Conservation (phyloP, 805 yeast species). For the Pichia deserticola region DNA sequence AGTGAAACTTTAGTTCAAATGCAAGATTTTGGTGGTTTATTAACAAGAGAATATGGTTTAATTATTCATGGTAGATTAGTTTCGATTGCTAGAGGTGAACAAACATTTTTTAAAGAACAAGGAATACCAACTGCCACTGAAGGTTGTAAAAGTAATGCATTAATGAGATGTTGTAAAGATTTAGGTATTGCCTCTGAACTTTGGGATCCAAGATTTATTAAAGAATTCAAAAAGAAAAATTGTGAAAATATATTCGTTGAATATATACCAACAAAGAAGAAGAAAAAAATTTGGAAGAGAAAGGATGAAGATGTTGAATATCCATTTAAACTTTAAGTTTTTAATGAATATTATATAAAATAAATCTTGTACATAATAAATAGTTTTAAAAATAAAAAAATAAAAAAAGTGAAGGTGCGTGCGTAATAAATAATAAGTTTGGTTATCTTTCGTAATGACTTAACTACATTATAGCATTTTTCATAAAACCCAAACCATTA, state of each 20-base stretch:
- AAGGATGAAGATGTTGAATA: conserved; percentile 77
- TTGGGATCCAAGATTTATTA: conserved; percentile 93
- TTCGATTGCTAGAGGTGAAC: conserved; percentile 92
- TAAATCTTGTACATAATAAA: no score
- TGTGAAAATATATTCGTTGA: conserved; percentile 86
- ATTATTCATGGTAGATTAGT: conserved; percentile 84
- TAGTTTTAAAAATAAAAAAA: no score
- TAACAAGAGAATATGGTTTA: conserved; percentile 86
- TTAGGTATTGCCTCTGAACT: conserved; percentile 93
- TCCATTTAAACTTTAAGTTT: conserved; percentile 59
- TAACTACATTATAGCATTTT: not conserved
- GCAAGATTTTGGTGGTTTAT: conserved; percentile 30
- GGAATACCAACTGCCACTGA: conserved; percentile 94
- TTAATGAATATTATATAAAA: no score
- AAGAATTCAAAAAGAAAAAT: conserved; percentile 50
- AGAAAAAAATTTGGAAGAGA: conserved; percentile 90
- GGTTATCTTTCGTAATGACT: not conserved
- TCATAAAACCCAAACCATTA: conserved; percentile 8
- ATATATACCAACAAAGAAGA: conserved; percentile 70
- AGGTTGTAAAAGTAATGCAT: conserved; percentile 93
- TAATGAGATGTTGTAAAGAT: conserved; percentile 98
- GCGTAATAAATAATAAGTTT: not conserved
- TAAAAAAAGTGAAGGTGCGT: no score
- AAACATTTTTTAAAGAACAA: conserved; percentile 77
- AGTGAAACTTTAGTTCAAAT: conserved; percentile 65